Evolutionary conservation across 805 yeast species (phyloP), one percentile per base, ranked within the genome.

Genomic region (Yarrowia hollandica): DNA sequence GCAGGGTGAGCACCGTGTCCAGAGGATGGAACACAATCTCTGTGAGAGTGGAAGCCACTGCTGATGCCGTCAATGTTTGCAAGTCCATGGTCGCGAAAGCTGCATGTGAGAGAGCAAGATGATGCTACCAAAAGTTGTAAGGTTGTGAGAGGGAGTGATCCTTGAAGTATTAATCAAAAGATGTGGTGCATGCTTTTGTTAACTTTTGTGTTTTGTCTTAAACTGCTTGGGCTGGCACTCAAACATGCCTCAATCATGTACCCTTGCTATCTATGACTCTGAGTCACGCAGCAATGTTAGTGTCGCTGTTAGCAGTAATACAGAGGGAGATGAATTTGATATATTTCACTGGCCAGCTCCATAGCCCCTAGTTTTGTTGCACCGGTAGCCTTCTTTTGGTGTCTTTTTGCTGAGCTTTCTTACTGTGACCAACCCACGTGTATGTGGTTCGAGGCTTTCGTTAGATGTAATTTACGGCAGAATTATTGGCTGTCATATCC

Each of bases 1-100:
- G 69, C 21, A 73, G 64, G 2, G 75, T 73, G 14, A 75, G 69
- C 38, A 73, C 62, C 7, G 76, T 73, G 62, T 73, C 76, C 38
- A 73, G 60, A 14, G 76, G 76, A 63, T 73, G 75, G 62, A 74
- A 73, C 6, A 71, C 70, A 23, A 73, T 63, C 44, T 74, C 66
- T 8, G 73, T 65, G 16, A 66, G 68, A 14, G 71, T 68, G 16
- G 73, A 66, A 33, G 74, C 69, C 16, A 68, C 44, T 14, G 72
- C 74, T 23, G 74, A 71, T 16, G 74, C 70, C 21, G 69, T 70
- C 19, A 71, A 63, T 9, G 74, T 71, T 23, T 68, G 60, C 34
- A 67, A 35, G 59, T 71, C 74, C 74, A 71, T 71, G 18, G 35
- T 52, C 22, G 21, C 18, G 26, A 8, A 5, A n/a, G 12, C n/a